These are phyloP conservation scores for Torrubiellomyces zombiae DNA, from an alignment of 2,329 filamentous ascomycete genomes.

Conservation along the genomic window DNA sequence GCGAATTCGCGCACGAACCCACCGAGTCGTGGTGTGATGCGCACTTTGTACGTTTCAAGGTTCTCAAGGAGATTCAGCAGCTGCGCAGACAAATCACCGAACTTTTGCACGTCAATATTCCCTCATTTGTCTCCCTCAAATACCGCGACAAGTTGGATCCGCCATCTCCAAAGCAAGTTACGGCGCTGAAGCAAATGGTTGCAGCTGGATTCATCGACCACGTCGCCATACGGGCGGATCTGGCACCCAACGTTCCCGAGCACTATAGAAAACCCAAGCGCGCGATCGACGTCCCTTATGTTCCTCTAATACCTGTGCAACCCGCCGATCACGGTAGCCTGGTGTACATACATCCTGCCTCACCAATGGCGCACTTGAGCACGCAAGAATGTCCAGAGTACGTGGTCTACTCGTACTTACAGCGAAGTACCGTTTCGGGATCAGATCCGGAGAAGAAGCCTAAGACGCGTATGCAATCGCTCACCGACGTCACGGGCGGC, in stretches of 20 bases:
- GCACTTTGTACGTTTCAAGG: conserved; percentile 78
- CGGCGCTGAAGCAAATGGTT: conserved; percentile 76
- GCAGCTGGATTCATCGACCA: conserved; percentile 90
- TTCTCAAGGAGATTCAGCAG: conserved; percentile 70
- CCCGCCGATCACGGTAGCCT: conserved; percentile 38
- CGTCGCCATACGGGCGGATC: conserved; percentile 78
- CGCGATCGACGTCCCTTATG: conserved; percentile 84
- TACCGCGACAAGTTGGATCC: conserved; percentile 39
- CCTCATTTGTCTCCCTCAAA: conserved; percentile 40
- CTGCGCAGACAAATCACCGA: conserved; percentile 69
- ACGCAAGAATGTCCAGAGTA: conserved; percentile 68
- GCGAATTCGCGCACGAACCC: conserved; percentile 65
- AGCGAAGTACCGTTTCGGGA: conserved; percentile 41
- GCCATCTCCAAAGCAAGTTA: conserved; percentile 51
- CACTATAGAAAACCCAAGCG: conserved; percentile 53
- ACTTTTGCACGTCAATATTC: conserved; percentile 60
- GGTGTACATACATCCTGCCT: conserved; percentile 79
- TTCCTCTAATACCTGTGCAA: conserved; percentile 39
- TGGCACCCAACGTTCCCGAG: conserved; percentile 58
- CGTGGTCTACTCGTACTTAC: conserved; percentile 74
- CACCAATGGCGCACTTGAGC: conserved; percentile 55
- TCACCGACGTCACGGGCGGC: conserved; percentile 60
- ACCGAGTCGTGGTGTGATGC: conserved; percentile 59
- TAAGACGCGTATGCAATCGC: conserved; percentile 74
- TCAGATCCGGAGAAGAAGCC: conserved; percentile 36